Base-by-base conservation (phyloP, 2,329 filamentous ascomycete genomes). In the Calonectria leucothoes region DNA sequence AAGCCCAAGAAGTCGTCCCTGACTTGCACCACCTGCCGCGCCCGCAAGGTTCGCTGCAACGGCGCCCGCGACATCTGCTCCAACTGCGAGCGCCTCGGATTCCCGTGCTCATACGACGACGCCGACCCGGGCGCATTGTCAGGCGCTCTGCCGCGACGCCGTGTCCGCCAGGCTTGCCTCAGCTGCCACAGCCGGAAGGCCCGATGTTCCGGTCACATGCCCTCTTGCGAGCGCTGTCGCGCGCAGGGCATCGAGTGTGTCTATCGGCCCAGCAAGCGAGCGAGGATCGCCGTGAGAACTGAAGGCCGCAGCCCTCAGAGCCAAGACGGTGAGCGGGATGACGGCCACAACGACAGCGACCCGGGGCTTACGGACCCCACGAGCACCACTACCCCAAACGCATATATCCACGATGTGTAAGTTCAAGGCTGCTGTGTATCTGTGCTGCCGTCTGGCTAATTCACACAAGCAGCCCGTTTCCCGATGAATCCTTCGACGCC, bases 111-210 rank as follows among this genome's bases (percentile, higher is more conserved):
- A 10, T 91, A 90, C 78, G 88, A 90, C 72, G 88, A 90, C 67
- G 83, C 82, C 59, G 84, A 84, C 68, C 77, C 85, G 35, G 84
- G 85, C 15, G 80, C 85, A 57, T 85, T 87, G 76, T 85, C 85
- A 39, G 81, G 86, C 64, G 83, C 85, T n/a, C 79, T 90, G 65
- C 88, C 89, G 8, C 84, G 89, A 49, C 87, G 89, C 45, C 88
- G 90, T 27, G 90, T 90, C 52, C 86, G 89, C 55, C 86, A 90
- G 80, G 90, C 90, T 33, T 91, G 90, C 76, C 85, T 88, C 78
- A 90, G 87, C 78, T 91, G 90, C 80, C 90, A 91, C 75, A 87
- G 88, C 39, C 86, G 89, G 76, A 91, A 91, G 79, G 90, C 90
- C 35, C 85, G 89, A 63, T 91, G 90, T 82, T 91, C 88, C 66